Evolutionary conservation across 805 yeast species (phyloP).

Genomic region (Lachancea nothofagi): DNA sequence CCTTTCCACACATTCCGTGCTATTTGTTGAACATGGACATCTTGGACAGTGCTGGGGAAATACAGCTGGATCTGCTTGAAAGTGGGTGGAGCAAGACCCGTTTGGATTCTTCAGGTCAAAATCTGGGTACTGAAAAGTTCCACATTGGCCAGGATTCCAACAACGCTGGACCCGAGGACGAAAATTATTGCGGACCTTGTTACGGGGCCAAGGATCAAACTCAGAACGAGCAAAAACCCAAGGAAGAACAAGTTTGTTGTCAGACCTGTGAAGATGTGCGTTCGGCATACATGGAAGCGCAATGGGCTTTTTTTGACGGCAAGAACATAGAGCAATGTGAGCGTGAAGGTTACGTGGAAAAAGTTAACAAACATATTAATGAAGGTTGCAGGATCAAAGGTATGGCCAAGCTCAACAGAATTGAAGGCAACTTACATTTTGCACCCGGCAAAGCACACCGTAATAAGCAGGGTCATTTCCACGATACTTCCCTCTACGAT

Average conservation of each 20-base stretch:
- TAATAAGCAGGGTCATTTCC: constrained; percentile 58
- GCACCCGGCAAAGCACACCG: constrained; percentile 87
- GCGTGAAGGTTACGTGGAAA: constrained; percentile 73
- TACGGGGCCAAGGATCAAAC: constrained; percentile 73
- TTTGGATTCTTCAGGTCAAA: constrained; percentile 48
- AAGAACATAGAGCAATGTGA: constrained; percentile 85
- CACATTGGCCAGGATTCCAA: constrained; percentile 36
- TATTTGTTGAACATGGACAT: constrained; percentile 75
- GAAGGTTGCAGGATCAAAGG: constrained; percentile 93
- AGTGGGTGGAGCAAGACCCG: constrained; percentile 71
- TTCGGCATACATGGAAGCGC: constrained; percentile 65
- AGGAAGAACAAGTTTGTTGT: constrained; percentile 58
- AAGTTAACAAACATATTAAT: constrained; percentile 48
- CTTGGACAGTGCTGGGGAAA: constrained; percentile 83
- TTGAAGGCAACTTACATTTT: constrained; percentile 88
- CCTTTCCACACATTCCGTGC: constrained; percentile 85
- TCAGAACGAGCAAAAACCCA: constrained; percentile 36
- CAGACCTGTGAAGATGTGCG: constrained; percentile 79
- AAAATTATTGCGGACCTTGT: constrained; percentile 76
- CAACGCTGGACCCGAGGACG: constrained; percentile 35
- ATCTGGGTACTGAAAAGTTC: constrained; percentile 38
- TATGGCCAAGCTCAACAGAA: constrained; percentile 69
- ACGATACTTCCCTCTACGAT: constrained; percentile 73
- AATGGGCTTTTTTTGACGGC: constrained; percentile 93
- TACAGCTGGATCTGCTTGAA: constrained; percentile 63